A percentile compares a stretch with the other conserved stretches of the same genome.
These are phyloP conservation scores for Debaryomyces maramus DNA, from an alignment of 805 yeast genomes.

Conservation along the genomic window DNA sequence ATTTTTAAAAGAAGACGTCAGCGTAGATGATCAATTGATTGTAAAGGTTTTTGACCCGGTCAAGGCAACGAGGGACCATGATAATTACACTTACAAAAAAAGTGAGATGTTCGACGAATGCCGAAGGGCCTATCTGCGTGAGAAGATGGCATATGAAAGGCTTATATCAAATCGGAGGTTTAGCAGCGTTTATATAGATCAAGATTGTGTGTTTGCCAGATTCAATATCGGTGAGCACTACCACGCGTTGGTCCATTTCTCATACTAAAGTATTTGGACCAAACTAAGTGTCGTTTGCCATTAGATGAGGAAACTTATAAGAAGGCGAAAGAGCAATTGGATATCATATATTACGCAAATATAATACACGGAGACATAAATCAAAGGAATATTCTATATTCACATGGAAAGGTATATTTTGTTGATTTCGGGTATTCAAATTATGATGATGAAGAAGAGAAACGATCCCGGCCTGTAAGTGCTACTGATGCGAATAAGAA, in stretches of 20 bases:
- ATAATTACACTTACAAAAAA: background rate
- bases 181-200: background rate
- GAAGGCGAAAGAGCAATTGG: conserved; percentile 1
- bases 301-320: background rate
- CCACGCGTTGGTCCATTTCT: conserved; percentile 3
- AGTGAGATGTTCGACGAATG: background rate
- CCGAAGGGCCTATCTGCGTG: background rate
- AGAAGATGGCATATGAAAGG: conserved; percentile 2
- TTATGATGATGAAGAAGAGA: background rate
- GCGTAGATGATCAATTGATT: background rate
- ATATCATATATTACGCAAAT: background rate
- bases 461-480: background rate
- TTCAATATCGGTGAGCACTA: conserved; percentile 2
- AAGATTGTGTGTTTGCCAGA: background rate
- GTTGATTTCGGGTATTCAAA: conserved; percentile 1
- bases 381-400: conserved; percentile 1
- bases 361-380: conserved; percentile 3
- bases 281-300: background rate
- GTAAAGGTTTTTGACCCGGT: conserved; percentile 3
- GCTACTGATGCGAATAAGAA: background rate
- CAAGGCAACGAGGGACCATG: background rate
- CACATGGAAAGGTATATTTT: background rate
- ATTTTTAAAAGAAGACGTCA: background rate
- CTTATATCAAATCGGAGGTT: background rate
- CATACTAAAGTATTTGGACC: background rate